Conservation (phyloP, 306 rosid genomes). For the Rubus parviflorus region DNA sequence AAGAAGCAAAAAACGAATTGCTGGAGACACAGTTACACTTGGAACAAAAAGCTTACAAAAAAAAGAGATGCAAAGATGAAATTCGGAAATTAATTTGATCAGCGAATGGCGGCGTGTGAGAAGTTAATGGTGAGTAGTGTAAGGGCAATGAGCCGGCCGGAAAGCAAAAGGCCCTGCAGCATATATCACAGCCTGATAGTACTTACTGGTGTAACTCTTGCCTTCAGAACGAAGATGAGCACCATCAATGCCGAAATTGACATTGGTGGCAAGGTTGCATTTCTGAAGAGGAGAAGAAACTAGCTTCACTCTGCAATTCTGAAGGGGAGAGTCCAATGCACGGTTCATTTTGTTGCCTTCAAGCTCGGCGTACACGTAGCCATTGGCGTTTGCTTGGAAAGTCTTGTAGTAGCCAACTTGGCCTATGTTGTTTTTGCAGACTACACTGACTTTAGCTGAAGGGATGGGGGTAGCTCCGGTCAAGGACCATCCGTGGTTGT, state of each 20-base stretch:
- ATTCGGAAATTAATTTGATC: neutral
- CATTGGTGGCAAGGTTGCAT: constrained; percentile 64
- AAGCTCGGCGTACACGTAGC: constrained; percentile 71
- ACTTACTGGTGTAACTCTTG: constrained; percentile 51
- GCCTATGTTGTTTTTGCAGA: constrained; percentile 66
- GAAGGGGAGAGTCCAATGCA: constrained; percentile 75
- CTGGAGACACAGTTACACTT: constrained; percentile 4
- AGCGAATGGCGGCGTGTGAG: neutral
- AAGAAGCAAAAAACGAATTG: constrained; percentile 15
- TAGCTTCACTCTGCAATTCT: constrained; percentile 68
- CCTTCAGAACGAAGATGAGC: constrained; percentile 64
- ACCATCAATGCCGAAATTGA: constrained; percentile 69
- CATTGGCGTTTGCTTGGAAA: constrained; percentile 57
- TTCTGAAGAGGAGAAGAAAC: constrained; percentile 63
- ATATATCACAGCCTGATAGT: constrained; percentile 64
- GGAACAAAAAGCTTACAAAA: neutral
- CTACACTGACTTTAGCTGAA: constrained; percentile 70
- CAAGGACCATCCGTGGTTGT: constrained; percentile 68
- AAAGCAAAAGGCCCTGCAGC: constrained; percentile 92
- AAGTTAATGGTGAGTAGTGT: constrained; percentile 32
- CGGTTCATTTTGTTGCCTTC: constrained; percentile 65
- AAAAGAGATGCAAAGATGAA: constrained; percentile 9
- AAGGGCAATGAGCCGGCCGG: constrained; percentile 59
- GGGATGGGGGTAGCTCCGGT: constrained; percentile 61
- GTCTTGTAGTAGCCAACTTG: constrained; percentile 73